Evolutionary conservation across 331 rosid species (phyloP).

Genomic region (Malus hybrid): DNA sequence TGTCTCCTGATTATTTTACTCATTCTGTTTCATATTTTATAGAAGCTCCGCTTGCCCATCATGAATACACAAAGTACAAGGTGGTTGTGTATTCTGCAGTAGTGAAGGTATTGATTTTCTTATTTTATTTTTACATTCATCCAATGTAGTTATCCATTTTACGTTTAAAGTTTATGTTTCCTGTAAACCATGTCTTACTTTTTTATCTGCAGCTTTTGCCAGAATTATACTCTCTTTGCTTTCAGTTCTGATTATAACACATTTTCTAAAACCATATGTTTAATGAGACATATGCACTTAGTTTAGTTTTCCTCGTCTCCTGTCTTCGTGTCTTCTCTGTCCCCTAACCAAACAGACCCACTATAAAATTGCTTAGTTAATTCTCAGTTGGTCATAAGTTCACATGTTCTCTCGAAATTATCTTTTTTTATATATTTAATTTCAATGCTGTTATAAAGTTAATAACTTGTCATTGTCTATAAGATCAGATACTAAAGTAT

Average conservation of each 20-base stretch:
- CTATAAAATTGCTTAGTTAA: neutral
- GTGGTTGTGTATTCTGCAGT: constrained; percentile 91
- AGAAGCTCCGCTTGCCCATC: constrained; percentile 86
- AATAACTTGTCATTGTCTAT: neutral
- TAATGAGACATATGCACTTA: neutral
- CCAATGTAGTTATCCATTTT: neutral
- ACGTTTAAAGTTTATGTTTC: neutral
- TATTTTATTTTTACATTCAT: neutral
- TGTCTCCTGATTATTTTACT: constrained; percentile 95
- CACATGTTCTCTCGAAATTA: neutral
- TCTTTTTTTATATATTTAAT: neutral
- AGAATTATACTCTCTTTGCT: neutral
- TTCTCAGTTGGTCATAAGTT: neutral
- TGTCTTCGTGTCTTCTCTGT: neutral
- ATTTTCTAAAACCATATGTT: neutral
- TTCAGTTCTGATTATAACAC: neutral
- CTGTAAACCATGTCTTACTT: neutral
- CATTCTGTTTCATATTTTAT: constrained; percentile 92
- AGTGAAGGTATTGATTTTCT: constrained; percentile 63
- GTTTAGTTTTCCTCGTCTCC: neutral
- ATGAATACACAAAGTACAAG: constrained; percentile 60
- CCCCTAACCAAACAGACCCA: neutral
- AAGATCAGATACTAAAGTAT: neutral
- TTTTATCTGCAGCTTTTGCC: neutral
- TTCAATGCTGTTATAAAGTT: neutral